Percentiles rank a stretch among this genome's conserved stretches.
phyloP scores from a whole-genome alignment of 2,329 filamentous ascomycete genomes.

The Phialophora verrucosa region DNA sequence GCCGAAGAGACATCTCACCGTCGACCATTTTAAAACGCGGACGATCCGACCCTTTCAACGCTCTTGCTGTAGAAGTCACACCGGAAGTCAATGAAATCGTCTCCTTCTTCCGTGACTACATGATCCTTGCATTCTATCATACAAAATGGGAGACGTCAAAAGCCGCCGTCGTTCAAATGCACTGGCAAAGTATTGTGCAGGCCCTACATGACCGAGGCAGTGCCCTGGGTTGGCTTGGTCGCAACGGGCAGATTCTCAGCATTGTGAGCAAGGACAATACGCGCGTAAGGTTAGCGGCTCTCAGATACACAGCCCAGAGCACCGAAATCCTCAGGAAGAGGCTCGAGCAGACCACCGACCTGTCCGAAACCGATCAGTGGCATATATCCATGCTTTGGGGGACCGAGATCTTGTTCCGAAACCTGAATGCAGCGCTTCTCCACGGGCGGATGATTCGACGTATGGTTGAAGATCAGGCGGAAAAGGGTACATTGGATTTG shows the following conservation, averaged over 20 bases:
- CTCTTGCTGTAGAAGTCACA: constrained; percentile 2
- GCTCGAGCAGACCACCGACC: background rate
- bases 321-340: background rate
- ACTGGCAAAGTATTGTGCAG: constrained; percentile 3
- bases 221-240: background rate
- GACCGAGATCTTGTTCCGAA: background rate
- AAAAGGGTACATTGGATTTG: background rate
- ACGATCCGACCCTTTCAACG: background rate
- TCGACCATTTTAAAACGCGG: constrained; percentile 1
- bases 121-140: constrained; percentile 4
- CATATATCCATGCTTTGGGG: constrained; percentile 2
- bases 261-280: background rate
- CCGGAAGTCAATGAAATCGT: background rate
- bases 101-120: background rate
- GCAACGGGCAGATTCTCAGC: background rate
- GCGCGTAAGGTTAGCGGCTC: background rate
- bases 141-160: background rate
- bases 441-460: background rate
- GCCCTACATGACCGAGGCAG: constrained; percentile 1
- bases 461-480: background rate
- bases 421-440: background rate
- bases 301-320: background rate
- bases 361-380: constrained; percentile 1
- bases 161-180: background rate
- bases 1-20: background rate